Conservation (phyloP, 495 filamentous ascomycete genomes). For the Rostrohypoxylon terebratum region DNA sequence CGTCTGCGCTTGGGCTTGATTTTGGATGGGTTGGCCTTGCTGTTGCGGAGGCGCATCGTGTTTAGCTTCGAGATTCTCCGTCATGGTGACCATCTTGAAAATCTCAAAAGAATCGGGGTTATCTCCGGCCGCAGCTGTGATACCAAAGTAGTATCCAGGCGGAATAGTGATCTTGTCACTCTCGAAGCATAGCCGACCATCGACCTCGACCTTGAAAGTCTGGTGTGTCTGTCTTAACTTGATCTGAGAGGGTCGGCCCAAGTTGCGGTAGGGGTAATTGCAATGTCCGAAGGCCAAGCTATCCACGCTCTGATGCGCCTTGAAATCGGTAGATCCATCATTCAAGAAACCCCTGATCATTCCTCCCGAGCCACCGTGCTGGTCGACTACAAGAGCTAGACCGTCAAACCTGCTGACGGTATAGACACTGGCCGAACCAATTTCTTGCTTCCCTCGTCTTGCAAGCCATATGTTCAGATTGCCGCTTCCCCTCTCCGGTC, state of each 20-base stretch:
- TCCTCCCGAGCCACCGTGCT: slow-evolving; percentile 83
- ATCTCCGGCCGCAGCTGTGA: slow-evolving; percentile 89
- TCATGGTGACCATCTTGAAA: slow-evolving; percentile 83
- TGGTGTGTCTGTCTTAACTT: slow-evolving; percentile 74
- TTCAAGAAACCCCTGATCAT: slow-evolving; percentile 93
- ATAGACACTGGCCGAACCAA: slow-evolving; percentile 82
- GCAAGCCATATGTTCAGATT: slow-evolving; percentile 96
- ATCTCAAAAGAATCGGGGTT: slow-evolving; percentile 94
- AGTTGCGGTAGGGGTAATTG: slow-evolving; percentile 89
- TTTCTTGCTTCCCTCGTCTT: slow-evolving; percentile 71
- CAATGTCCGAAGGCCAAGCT: slow-evolving; percentile 94
- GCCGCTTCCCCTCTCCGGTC: slow-evolving; percentile 85
- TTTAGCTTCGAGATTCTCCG: slow-evolving; percentile 54
- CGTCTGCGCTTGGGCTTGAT: slow-evolving; percentile 44
- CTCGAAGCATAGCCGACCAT: slow-evolving; percentile 85
- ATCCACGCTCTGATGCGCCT: slow-evolving; percentile 80
- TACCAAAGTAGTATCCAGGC: slow-evolving; percentile 83
- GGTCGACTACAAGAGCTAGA: slow-evolving; percentile 85
- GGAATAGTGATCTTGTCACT: slow-evolving; percentile 83
- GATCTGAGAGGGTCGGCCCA: slow-evolving; percentile 82
- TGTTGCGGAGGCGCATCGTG: slow-evolving; percentile 51
- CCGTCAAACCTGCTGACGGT: slow-evolving; percentile 87
- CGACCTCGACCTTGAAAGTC: slow-evolving; percentile 81
- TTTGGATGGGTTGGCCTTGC: slow-evolving; percentile 46
- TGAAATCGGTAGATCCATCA: slow-evolving; percentile 86